Conservation (phyloP, 23 red algal genomes). For the Gracilaria vermiculophylla region DNA sequence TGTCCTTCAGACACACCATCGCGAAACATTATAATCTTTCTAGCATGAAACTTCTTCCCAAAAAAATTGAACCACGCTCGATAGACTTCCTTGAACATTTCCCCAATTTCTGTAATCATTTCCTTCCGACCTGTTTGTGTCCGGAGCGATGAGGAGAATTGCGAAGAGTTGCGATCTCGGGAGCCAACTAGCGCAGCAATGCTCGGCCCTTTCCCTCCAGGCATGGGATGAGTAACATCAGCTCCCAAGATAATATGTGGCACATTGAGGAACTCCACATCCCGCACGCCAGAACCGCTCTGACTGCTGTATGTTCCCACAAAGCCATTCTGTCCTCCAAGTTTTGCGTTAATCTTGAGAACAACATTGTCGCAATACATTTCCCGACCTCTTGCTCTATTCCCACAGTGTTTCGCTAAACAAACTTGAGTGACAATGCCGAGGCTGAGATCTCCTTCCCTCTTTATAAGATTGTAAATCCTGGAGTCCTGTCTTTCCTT, state of each 20-base stretch:
- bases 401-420: conserved; percentile 27
- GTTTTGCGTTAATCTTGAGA: conserved; percentile 72
- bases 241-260: conserved; percentile 63
- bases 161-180: conserved; percentile 30
- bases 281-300: background rate
- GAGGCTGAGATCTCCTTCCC: conserved; percentile 26
- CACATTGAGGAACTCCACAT: conserved; percentile 34
- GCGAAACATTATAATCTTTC: conserved; percentile 65
- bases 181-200: conserved; percentile 68
- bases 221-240: conserved; percentile 70
- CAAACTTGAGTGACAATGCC: conserved; percentile 54
- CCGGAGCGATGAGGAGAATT: conserved; percentile 48
- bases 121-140: conserved; percentile 42
- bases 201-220: conserved; percentile 50
- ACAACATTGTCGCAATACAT: conserved; percentile 70
- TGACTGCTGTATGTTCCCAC: background rate
- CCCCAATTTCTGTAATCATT: conserved; percentile 44
- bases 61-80: background rate
- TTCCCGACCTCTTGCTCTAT: conserved; percentile 21
- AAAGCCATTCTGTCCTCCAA: conserved; percentile 64
- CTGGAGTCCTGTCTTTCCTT: conserved; percentile 29
- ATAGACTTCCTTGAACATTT: conserved; percentile 32
- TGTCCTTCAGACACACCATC: conserved; percentile 75
- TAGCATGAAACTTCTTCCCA: background rate
- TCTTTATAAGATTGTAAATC: conserved; percentile 53